A percentile compares a stretch with the other conserved stretches of the same genome.
These are phyloP conservation scores for Collybia mongolica DNA, from an alignment of 768 basidiomycete species.

Conservation along the genomic window DNA sequence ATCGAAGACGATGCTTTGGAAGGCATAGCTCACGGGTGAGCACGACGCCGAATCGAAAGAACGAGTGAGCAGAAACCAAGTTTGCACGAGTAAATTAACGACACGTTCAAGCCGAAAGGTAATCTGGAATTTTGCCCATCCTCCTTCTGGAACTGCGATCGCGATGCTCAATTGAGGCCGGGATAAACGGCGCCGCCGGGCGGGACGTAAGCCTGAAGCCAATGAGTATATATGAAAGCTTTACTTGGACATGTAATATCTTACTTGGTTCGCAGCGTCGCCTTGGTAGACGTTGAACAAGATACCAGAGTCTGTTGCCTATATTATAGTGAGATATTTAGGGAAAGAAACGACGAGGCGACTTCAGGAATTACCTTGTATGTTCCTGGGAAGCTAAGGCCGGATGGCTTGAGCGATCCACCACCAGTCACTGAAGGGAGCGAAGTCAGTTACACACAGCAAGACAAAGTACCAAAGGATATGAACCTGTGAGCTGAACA, in stretches of 20 bases:
- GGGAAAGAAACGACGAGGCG: too few relatives aligned
- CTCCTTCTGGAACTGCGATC: too few relatives aligned
- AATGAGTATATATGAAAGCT: too few relatives aligned
- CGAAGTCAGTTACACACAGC: not conserved
- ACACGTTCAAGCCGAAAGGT: too few relatives aligned
- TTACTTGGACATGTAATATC: not conserved
- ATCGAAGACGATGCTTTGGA: too few relatives aligned
- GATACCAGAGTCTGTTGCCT: conserved; percentile 33
- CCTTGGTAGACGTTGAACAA: conserved; percentile 33
- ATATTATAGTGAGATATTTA: too few relatives aligned
- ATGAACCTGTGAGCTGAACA: conserved; percentile 31
- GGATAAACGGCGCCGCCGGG: conserved; percentile 5
- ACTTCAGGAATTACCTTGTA: conserved; percentile 25
- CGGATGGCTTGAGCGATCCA: conserved; percentile 32
- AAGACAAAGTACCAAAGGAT: not conserved
- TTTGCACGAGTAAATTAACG: too few relatives aligned
- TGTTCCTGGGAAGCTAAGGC: conserved; percentile 34
- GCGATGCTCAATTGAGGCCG: not conserved
- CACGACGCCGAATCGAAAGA: too few relatives aligned
- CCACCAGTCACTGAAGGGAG: conserved; percentile 29
- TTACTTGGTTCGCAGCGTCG: conserved; percentile 31
- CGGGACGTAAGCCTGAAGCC: conserved; percentile 3
- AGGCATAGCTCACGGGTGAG: too few relatives aligned
- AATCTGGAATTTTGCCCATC: too few relatives aligned
- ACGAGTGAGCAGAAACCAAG: too few relatives aligned